Conservation (phyloP, 768 basidiomycete genomes). For the Suillus weaverae region DNA sequence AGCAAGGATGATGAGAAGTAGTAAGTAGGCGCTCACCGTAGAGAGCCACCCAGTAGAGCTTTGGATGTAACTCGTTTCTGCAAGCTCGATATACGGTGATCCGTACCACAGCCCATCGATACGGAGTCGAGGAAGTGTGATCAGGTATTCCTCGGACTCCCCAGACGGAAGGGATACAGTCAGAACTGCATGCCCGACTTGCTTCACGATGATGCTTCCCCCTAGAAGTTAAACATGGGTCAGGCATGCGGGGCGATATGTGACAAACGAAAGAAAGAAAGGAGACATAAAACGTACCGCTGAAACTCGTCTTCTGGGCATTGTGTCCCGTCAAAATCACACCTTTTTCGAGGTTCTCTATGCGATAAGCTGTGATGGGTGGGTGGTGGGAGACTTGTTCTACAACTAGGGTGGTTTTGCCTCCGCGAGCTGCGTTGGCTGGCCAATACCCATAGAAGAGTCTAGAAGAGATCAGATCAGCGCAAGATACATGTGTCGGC, state of each 20-base stretch:
- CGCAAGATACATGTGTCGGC: background rate
- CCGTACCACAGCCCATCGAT: constrained; percentile 95
- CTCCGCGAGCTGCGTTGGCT: constrained; percentile 59
- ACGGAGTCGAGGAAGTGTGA: constrained; percentile 87
- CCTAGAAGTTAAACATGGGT: constrained; percentile 33
- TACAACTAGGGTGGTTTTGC: constrained; percentile 80
- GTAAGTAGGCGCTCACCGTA: constrained; percentile 35
- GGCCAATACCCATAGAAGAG: constrained; percentile 92
- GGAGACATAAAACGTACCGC: constrained; percentile 43
- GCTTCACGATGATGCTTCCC: constrained; percentile 83
- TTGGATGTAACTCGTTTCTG: constrained; percentile 79
- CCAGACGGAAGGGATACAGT: constrained; percentile 62
- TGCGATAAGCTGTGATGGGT: constrained; percentile 83
- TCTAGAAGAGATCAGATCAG: constrained; percentile 34
- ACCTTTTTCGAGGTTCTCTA: constrained; percentile 78
- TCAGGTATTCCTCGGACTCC: constrained; percentile 70
- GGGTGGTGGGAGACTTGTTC: constrained; percentile 98
- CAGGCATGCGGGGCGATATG: background rate
- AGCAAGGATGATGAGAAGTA: background rate
- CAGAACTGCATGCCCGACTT: constrained; percentile 90
- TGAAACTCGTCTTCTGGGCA: constrained; percentile 95
- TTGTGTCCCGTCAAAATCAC: constrained; percentile 81
- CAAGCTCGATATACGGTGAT: constrained; percentile 90
- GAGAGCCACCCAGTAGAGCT: constrained; percentile 60
- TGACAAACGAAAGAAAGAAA: background rate